Conservation (phyloP, 2,329 filamentous ascomycete species). For the Claviceps cyperi region DNA sequence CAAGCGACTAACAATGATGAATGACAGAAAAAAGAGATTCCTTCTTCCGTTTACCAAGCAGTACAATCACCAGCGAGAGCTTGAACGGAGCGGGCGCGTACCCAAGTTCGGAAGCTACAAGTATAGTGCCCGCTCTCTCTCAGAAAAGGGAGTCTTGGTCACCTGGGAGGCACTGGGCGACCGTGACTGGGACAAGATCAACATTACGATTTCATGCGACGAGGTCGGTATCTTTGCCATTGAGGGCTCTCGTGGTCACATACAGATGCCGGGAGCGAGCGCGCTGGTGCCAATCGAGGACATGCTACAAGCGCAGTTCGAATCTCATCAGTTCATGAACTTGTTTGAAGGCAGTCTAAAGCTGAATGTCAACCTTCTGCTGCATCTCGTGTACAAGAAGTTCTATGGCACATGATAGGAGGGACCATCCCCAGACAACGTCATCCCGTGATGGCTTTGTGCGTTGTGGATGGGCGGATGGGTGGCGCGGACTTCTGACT, state of each 20-base stretch:
- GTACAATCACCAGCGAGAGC: constrained; percentile 94
- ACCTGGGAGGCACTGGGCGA: constrained; percentile 78
- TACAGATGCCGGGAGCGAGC: constrained; percentile 90
- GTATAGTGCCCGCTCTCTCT: constrained; percentile 78
- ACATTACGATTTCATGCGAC: constrained; percentile 88
- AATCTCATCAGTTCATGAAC: constrained; percentile 91
- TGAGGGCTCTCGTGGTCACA: constrained; percentile 79
- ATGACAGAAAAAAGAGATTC: constrained; percentile 70
- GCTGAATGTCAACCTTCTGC: constrained; percentile 89
- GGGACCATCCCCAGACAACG: neutral
- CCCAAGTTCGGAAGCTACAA: constrained; percentile 98
- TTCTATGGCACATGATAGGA: constrained; percentile 57
- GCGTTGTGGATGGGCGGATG: neutral
- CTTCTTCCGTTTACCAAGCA: constrained; percentile 94
- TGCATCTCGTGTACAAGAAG: constrained; percentile 98
- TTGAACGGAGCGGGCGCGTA: constrained; percentile 80
- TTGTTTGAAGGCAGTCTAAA: constrained; percentile 75
- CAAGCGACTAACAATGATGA: neutral
- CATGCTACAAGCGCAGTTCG: constrained; percentile 89
- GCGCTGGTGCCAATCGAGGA: constrained; percentile 84
- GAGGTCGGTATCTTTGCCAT: constrained; percentile 88
- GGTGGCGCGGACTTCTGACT: neutral
- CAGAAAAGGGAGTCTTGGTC: constrained; percentile 87
- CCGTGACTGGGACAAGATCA: constrained; percentile 77
- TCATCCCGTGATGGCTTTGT: neutral